phyloP scores from a whole-genome alignment of 768 basidiomycete genomes.

The Boletellus sp. region DNA sequence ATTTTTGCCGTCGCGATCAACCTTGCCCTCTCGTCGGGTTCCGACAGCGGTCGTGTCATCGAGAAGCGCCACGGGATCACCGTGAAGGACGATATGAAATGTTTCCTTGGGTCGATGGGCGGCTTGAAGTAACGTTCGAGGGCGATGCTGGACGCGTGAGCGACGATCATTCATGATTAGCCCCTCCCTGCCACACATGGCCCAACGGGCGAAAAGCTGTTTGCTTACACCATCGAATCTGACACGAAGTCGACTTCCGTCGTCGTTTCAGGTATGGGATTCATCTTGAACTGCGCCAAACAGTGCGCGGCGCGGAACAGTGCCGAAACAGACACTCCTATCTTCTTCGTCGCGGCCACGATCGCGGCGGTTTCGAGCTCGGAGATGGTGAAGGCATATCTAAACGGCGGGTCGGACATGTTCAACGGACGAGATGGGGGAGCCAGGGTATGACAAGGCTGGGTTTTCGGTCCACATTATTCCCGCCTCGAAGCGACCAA shows the following conservation, averaged over 20 bases:
- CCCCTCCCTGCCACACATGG: too few species aligned
- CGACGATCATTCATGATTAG: too few species aligned
- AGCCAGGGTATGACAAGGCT: slow-evolving; percentile 9
- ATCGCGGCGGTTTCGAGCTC: slow-evolving; percentile 12
- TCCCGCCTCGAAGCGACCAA: background rate
- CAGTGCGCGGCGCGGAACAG: slow-evolving; percentile 23
- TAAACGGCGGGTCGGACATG: slow-evolving; percentile 8
- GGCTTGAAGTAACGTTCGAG: slow-evolving; percentile 20
- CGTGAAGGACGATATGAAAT: slow-evolving; percentile 15
- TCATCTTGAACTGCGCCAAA: slow-evolving; percentile 22
- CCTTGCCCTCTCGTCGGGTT: slow-evolving; percentile 6
- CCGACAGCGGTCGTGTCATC: slow-evolving; percentile 9
- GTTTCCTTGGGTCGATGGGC: slow-evolving; percentile 16
- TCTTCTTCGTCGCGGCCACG: slow-evolving; percentile 4
- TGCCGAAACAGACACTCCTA: slow-evolving; percentile 11
- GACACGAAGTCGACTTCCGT: slow-evolving; percentile 19
- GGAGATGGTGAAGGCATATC: background rate
- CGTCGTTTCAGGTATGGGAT: slow-evolving; percentile 7
- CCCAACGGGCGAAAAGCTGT: background rate
- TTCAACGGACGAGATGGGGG: slow-evolving; percentile 6
- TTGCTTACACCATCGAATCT: slow-evolving; percentile 10
- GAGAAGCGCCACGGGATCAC: slow-evolving; percentile 17
- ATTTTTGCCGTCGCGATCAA: slow-evolving; percentile 10
- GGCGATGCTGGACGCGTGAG: slow-evolving; percentile 2
- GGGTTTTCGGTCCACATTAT: background rate